Base-by-base conservation (phyloP, 2,329 filamentous ascomycete species). In the Cordyceps tenuipes region DNA sequence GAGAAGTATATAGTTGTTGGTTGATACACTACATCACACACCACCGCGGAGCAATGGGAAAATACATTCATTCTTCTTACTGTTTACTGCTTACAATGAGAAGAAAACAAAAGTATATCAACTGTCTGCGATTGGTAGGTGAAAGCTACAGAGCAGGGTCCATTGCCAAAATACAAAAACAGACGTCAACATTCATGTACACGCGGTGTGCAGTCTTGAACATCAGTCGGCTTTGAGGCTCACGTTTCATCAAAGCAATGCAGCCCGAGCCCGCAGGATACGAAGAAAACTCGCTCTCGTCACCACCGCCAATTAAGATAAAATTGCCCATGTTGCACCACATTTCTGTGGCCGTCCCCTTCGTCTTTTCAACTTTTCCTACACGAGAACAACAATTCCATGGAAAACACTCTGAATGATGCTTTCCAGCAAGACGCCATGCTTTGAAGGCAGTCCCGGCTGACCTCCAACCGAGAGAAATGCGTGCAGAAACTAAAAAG, bases 381-480 rank as follows among this genome's bases (percentile, higher is more conserved):
- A 53, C 57, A 60, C 47, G 46, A 54, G 50, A 53, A 53, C 23
- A 60, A 60, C 50, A 60, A 49, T 54, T 48, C 49, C 50, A 60
- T 48, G 34, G 44, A 60, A 60, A 60, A 39, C 50, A 60, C 29
- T 34, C 57, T 60, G 49, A 54, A 54, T 60, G 44, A 47, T 60
- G 50, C 57, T 60, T 60, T 60, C 43, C 57, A 48, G 50, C 49
- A 53, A 60, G 57, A 60, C 57, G 57, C 57, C 57, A 60, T 60
- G 57, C 57, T 52, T 59, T 60, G 44, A 60, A 54, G 57, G 50
- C 50, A 60, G 50, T 60, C 57, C 43, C 21, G 57, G 43, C 50
- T 60, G 57, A 54, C 50, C 57, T 47, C 57, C 50, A 54, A 29
- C 50, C 57, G 57, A 59, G 47, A 59, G 50, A 57, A 59, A 60